These are phyloP conservation scores for Iberis amara DNA, from an alignment of 441 rosid species.

Conservation along the genomic window DNA sequence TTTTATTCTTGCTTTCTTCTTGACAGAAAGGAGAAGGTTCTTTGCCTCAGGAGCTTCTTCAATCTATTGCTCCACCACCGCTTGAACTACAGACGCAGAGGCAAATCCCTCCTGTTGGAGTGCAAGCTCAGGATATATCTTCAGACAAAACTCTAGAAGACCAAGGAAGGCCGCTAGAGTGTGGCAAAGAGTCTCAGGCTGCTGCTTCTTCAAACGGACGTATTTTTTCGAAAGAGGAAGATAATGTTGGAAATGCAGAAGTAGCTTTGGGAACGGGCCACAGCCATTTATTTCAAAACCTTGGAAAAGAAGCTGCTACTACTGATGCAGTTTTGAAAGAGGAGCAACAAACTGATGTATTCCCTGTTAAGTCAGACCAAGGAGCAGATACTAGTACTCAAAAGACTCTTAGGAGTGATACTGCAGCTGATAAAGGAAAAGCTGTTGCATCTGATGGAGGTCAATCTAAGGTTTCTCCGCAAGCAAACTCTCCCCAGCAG, in stretches of 20 bases:
- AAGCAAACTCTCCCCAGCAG: constrained; percentile 55
- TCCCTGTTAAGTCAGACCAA: constrained; percentile 67
- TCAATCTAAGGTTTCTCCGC: constrained; percentile 68
- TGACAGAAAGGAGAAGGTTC: constrained; percentile 92
- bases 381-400: constrained; percentile 59
- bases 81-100: constrained; percentile 66
- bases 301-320: constrained; percentile 47
- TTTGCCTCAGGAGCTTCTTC: constrained; percentile 94
- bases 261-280: constrained; percentile 44
- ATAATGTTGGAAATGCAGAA: constrained; percentile 56
- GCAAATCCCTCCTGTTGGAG: constrained; percentile 47
- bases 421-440: constrained; percentile 70
- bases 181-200: constrained; percentile 49
- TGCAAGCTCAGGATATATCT: constrained; percentile 57
- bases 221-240: constrained; percentile 56
- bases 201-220: constrained; percentile 45
- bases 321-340: constrained; percentile 48
- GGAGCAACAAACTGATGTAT: constrained; percentile 60
- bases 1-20: constrained; percentile 22
- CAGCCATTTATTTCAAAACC: constrained; percentile 40
- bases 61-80: constrained; percentile 84
- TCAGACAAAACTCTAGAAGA: constrained; percentile 59
- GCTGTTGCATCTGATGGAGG: constrained; percentile 62
- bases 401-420: constrained; percentile 59
- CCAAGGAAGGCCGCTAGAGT: constrained; percentile 51